Evolutionary conservation across 2,329 filamentous ascomycete genomes (phyloP).

Genomic region (Hymenoscyphus fructigenus): DNA sequence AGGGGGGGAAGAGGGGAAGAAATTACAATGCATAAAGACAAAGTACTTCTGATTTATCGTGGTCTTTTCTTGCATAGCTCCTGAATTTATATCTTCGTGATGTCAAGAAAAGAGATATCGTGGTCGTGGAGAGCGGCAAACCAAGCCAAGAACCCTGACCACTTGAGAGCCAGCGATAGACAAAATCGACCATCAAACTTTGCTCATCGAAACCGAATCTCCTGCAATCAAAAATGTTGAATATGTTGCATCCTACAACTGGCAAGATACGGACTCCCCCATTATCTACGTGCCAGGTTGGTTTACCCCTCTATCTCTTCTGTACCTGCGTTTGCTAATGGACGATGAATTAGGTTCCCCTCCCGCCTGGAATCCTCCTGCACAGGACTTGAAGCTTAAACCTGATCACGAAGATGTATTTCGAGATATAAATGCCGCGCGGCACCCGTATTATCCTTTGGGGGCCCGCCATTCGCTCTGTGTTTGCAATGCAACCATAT

Average conservation of each 20-base stretch:
- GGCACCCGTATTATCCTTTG: conserved; percentile 39
- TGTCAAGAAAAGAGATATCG: neutral
- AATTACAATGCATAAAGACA: neutral
- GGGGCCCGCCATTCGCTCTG: conserved; percentile 42
- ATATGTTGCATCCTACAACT: conserved; percentile 51
- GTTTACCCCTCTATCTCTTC: conserved; percentile 12
- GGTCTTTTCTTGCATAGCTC: neutral
- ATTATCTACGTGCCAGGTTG: conserved; percentile 46
- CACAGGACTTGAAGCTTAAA: neutral
- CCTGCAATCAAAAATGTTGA: conserved; percentile 39
- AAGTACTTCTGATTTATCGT: neutral
- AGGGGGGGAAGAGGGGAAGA: neutral
- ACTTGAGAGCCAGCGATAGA: neutral
- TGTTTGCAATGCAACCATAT: conserved; percentile 40
- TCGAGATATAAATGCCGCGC: conserved; percentile 44
- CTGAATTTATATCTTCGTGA: neutral
- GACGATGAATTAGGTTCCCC: neutral
- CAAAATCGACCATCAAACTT: neutral
- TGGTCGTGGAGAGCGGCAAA: neutral
- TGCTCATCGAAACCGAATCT: neutral
- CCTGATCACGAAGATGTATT: conserved; percentile 23
- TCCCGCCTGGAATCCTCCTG: conserved; percentile 2
- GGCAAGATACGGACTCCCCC: conserved; percentile 38
- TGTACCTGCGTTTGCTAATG: neutral
- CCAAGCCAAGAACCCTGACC: neutral